These are phyloP conservation scores for Aspergillus ochraceus DNA, from an alignment of 2,329 filamentous ascomycete species.

Conservation along the genomic window DNA sequence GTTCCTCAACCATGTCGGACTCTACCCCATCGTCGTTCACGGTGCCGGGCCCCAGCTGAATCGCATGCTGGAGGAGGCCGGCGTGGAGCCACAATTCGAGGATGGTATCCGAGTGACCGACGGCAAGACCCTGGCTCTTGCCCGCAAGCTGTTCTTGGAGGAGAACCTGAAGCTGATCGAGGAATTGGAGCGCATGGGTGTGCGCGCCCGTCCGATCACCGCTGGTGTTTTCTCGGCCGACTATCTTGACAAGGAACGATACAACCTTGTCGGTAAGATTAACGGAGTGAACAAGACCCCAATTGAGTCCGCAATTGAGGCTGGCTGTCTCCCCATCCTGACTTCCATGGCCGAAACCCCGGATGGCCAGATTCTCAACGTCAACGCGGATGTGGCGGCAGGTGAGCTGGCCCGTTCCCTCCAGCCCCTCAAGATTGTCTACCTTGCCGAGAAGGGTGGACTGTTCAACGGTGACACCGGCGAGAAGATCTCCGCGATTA, in stretches of 20 bases:
- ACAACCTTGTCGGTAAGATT: slow-evolving; percentile 93
- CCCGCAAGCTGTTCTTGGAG: slow-evolving; percentile 87
- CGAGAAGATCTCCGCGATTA: slow-evolving; percentile 95
- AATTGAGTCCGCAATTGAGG: slow-evolving; percentile 87
- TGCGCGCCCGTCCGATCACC: slow-evolving; percentile 84
- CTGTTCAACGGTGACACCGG: slow-evolving; percentile 91
- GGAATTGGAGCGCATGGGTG: slow-evolving; percentile 84
- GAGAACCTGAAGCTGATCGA: slow-evolving; percentile 93
- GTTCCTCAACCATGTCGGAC: slow-evolving; percentile 89
- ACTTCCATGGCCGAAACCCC: slow-evolving; percentile 94
- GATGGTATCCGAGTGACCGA: slow-evolving; percentile 96
- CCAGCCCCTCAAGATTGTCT: slow-evolving; percentile 95
- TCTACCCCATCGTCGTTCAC: slow-evolving; percentile 94
- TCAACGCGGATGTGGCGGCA: slow-evolving; percentile 95
- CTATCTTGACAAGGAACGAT: slow-evolving; percentile 95
- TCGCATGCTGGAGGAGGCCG: slow-evolving; percentile 81
- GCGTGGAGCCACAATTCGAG: slow-evolving; percentile 92
- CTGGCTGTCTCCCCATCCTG: slow-evolving; percentile 87
- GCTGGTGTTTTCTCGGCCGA: slow-evolving; percentile 88
- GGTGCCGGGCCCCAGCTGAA: slow-evolving; percentile 95
- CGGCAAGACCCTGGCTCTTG: slow-evolving; percentile 87
- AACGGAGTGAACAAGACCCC: slow-evolving; percentile 86
- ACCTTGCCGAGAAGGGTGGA: slow-evolving; percentile 96
- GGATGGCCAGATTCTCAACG: slow-evolving; percentile 90
- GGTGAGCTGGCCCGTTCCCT: slow-evolving; percentile 86